Base-by-base conservation (phyloP, 257 asterid species). In the Lavandula angustifolia region DNA sequence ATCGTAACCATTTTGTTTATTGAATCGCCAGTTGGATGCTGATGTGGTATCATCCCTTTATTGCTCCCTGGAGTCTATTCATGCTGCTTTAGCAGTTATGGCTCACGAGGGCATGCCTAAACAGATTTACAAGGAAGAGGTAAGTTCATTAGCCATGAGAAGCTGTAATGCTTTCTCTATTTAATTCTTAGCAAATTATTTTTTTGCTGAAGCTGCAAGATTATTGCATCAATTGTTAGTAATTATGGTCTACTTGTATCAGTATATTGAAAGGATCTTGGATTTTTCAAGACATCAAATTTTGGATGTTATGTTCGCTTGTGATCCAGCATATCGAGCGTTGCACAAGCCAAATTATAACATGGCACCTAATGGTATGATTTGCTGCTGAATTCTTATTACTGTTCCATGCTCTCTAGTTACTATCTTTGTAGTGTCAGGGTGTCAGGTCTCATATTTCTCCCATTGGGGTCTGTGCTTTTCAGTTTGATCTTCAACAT, bases 211-310 rank as follows among this genome's bases (percentile, higher is more conserved):
- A 53, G 52, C 58, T 62, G 64, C 59, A 52, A 47, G 56, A 61
- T 66, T 54, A 46, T 57, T 32, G 3, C 51, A 65, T 47, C 54
- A 54, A 48, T 73, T 78, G 52, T 29, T 47, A 63, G 60, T 77
- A 70, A 75, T 70, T 40, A 34, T 64, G 62, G 60, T 78, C 66
- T 78, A 56, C 69, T 57, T 63, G 60, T 78, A 17, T 71, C 85
- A 94, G 99, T 80, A 83, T 68, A 94, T 94, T 74, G 97, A 94
- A 77, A 87, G 99, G 85, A 87, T 94, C 76, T 68, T 86, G 81
- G 99, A 94, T 68, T 90, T 94, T 83, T 83, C 99, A 46, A 85
- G 99, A 79, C 96, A 82, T 82, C 99, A 87, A 76, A 86, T 94
- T 60, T 64, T 79, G 83, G 95, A 88, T 79, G 84, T 86, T 71